phyloP scores from a whole-genome alignment of 1,139 yeast species.

The Suhomyces terraborum region DNA sequence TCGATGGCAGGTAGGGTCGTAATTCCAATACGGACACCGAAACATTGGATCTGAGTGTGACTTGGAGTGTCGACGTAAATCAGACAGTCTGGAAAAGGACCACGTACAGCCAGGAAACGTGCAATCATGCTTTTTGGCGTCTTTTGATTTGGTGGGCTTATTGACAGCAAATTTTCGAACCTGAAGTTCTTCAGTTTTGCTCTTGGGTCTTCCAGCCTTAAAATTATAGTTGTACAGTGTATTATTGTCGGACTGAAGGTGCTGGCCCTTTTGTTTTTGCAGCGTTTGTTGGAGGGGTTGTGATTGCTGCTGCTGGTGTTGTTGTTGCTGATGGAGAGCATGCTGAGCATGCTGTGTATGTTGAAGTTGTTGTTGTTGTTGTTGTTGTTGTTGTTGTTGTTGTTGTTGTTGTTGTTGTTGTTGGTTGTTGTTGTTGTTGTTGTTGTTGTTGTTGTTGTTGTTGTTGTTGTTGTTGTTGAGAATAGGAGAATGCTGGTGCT shows the following conservation, averaged over 20 bases:
- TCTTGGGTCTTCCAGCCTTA: conserved; percentile 13
- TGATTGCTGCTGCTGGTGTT: neutral
- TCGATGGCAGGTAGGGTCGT: conserved; percentile 68
- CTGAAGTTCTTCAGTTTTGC: conserved; percentile 8
- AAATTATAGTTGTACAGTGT: conserved; percentile 9
- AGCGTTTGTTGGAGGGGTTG: neutral
- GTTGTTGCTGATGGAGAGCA: neutral
- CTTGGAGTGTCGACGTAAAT: conserved; percentile 63
- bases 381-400: neutral
- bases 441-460: neutral
- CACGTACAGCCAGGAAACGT: conserved; percentile 57
- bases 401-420: neutral
- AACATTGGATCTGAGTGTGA: conserved; percentile 66
- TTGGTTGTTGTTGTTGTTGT: neutral
- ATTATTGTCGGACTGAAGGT: neutral
- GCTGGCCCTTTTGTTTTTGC: neutral
- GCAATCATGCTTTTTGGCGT: conserved; percentile 50
- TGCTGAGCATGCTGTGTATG: neutral
- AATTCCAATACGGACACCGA: conserved; percentile 71
- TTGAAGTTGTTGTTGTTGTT: neutral
- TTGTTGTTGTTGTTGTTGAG: neutral
- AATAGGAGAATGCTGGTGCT: conserved; percentile 5
- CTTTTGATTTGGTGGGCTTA: conserved; percentile 8
- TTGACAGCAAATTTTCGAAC: conserved; percentile 14
- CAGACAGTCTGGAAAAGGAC: conserved; percentile 69